Evolutionary conservation across 2,329 filamentous ascomycete genomes (phyloP), one percentile per base, ranked within the genome.

Genomic region (Endoconidiophora polonica): DNA sequence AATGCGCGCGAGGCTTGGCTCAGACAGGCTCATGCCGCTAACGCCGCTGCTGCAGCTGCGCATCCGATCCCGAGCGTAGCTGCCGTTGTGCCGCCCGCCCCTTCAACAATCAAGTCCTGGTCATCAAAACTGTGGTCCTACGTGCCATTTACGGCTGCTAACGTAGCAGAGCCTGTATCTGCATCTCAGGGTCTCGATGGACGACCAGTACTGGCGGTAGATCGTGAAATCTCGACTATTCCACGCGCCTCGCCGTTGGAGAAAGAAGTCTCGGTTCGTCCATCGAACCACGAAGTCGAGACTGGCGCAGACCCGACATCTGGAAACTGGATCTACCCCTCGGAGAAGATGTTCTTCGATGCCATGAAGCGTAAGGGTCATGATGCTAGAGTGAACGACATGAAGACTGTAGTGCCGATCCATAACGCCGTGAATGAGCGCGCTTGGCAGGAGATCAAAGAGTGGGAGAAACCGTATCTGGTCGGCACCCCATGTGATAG

Each of bases 401-500:
- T 95, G 81, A 81, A 77, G 59, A 84, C 84, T 33, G 88, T 96
- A 33, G 88, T 96, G 49, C 91, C 87, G 2, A 96, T 96, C 59
- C 91, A 98, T 68, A 98, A 98, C 63, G 91, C 91, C 42, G 91
- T 98, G 55, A 98, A 98, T 66, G 91, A 98, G 73, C 74, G 86
- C 40, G 91, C 91, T 0, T 98, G 91, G 91, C 72, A 77, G 55
- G 84, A 96, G 67, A 96, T 98, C 56, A 77, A 84, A 58, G 69
- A 76, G 42, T 98, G 91, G 91, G 91, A 98, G 66, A 72, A 69
- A 41, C 82, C 81, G 0, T 84, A 76, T 53, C 65, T 66, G 2
- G 64, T 75, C 52, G 64, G 68, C 37, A 26, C 48, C 29, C 67
- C 65, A 50, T 74, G 70, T 52, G 87, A 83, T 48, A 88, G 88